Percentiles rank a stretch among this genome's conserved stretches.
Evolutionary conservation across 2,329 filamentous ascomycete species (phyloP).

Genomic region (Fusarium paranaense): DNA sequence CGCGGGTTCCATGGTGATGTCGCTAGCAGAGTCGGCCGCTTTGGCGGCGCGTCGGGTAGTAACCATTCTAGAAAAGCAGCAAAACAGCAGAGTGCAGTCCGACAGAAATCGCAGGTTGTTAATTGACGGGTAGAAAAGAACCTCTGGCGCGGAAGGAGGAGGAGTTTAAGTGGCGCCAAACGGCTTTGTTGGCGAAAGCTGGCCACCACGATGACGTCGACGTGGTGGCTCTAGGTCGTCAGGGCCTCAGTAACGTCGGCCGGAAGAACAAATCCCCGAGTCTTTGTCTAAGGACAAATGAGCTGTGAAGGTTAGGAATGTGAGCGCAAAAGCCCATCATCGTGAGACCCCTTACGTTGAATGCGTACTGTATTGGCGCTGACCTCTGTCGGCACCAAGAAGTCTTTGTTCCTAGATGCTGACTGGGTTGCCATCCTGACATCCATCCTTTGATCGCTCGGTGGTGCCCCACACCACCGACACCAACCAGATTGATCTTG

Average conservation of each 20-base stretch:
- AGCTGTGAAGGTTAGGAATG: not conserved
- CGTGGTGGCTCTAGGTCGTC: conserved; percentile 23
- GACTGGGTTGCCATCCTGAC: not conserved
- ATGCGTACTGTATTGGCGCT: not conserved
- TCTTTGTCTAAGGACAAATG: not conserved
- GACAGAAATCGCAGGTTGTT: not conserved
- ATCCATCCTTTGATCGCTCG: not conserved
- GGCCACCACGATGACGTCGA: conserved; percentile 42
- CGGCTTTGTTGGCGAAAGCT: conserved; percentile 17
- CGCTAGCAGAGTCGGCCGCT: conserved; percentile 23
- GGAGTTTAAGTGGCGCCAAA: conserved; percentile 9
- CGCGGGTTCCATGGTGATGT: conserved; percentile 22
- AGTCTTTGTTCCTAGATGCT: not conserved
- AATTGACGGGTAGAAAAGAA: not conserved
- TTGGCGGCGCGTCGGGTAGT: conserved; percentile 44
- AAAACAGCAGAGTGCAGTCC: not conserved
- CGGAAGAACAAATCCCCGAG: conserved; percentile 34
- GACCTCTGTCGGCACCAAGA: not conserved
- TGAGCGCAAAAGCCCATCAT: not conserved
- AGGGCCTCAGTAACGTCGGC: conserved; percentile 3
- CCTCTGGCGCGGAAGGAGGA: not conserved
- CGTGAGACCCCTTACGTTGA: not conserved
- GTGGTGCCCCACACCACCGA: not conserved
- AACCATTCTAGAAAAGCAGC: conserved; percentile 36
- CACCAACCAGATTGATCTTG: not conserved